Evolutionary conservation across 345 rosid species (phyloP), one percentile per base, ranked within the genome.

Genomic region (Eucalyptus leucophloia): DNA sequence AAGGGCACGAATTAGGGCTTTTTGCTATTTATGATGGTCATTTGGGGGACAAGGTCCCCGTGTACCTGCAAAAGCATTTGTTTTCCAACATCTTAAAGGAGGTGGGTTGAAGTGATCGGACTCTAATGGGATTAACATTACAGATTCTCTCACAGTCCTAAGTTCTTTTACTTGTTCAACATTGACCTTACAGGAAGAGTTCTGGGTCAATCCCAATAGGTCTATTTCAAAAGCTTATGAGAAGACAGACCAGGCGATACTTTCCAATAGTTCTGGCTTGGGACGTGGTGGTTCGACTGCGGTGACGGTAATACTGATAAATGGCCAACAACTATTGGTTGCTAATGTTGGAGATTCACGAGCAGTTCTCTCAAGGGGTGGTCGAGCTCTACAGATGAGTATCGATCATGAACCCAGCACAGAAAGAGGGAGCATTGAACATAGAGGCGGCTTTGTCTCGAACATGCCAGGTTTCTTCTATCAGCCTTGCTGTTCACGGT

Each of bases 311-410:
- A 96, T 96, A 90, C 90, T 96, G 87, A 89, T 95, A 37, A 93
- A 95, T 90, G 95, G 97, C 58, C 88, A 80, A 24, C 88, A 51
- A 89, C 90, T 96, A 81, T 95, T 93, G 95, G 93, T 95, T 45
- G 96, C 96, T n/a, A 96, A 96, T 89, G 93, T 96, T 34, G 97
- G 97, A 45, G 97, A 96, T 92, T 96, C 97, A 15, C 92, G 96
- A 30, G 97, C 94, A 7, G 96, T 95, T 92, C 91, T 95, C 15
- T 95, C 95, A 50, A 94, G 65, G 86, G 88, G 90, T 50, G 97
- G 97, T 86, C 91, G 92, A 88, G 97, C 96, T 9, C 83, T 91
- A 90, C 96, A 95, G 91, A 93, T 95, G 96, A 89, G 93, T 47
- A 30, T 90, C 17, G 96, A 95, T 90, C 97, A 95, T 86, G 97